Evolutionary conservation across 176 grass and related monocot species (phyloP).

Genomic region (Avena sativa): DNA sequence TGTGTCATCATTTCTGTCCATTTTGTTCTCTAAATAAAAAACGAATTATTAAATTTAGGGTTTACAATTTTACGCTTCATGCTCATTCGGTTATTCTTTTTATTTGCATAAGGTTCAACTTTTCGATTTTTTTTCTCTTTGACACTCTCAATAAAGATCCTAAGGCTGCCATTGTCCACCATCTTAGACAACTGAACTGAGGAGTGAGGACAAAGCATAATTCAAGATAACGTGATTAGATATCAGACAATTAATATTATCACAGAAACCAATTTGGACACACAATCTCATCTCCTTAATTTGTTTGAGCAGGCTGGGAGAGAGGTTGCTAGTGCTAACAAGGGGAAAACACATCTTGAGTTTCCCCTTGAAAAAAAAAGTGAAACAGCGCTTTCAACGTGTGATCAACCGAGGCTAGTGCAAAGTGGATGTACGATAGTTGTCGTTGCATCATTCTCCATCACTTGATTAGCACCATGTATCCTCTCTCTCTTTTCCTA

Average conservation of each 20-base stretch:
- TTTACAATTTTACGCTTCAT: no score
- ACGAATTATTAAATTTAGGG: no score
- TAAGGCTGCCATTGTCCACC: no score
- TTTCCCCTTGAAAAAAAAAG: constrained; percentile 35
- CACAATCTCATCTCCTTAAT: background rate
- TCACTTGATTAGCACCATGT: background rate
- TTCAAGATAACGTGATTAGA: no score
- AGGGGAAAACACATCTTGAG: background rate
- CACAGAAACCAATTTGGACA: constrained; percentile 11
- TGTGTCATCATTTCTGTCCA: no score
- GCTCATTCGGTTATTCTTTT: no score
- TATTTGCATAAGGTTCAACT: no score
- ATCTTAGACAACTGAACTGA: no score
- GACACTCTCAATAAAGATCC: no score
- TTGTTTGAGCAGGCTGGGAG: background rate
- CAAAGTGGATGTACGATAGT: constrained; percentile 42
- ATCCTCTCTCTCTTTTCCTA: background rate
- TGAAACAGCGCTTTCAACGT: constrained; percentile 36
- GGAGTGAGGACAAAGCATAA: no score
- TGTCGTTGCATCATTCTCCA: constrained; percentile 41
- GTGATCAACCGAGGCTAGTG: constrained; percentile 27
- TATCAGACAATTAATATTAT: background rate
- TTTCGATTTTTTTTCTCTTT: no score
- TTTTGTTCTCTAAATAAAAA: no score
- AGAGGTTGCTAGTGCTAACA: background rate